A percentile compares a stretch with the other conserved stretches of the same genome.
These are phyloP conservation scores for Flaveria floridana DNA, from an alignment of 140 eudicot genomes.

Conservation along the genomic window DNA sequence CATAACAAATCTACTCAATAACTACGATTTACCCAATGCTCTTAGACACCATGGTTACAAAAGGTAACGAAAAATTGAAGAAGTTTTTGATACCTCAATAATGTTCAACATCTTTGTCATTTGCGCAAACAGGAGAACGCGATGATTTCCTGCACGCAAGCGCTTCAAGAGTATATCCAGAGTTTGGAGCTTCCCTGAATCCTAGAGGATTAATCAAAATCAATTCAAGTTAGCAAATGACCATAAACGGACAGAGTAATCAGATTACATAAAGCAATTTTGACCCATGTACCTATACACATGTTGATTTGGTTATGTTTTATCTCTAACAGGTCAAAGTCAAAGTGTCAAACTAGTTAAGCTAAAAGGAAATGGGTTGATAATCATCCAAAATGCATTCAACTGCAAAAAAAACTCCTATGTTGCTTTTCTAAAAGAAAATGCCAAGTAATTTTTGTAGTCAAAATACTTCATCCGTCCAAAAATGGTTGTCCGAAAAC, in stretches of 20 bases:
- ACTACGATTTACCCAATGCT: neutral
- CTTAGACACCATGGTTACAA: conserved; percentile 1
- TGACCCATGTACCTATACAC: neutral
- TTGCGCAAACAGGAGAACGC: conserved; percentile 97
- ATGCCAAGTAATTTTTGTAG: neutral
- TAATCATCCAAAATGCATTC: conserved; percentile 4
- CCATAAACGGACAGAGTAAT: conserved; percentile 19
- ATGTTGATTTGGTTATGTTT: neutral
- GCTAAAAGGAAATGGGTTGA: neutral
- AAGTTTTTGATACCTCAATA: conserved; percentile 64
- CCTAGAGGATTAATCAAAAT: conserved; percentile 44
- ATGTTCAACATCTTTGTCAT: conserved; percentile 98
- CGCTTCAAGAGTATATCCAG: conserved; percentile 91
- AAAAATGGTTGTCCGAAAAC: neutral
- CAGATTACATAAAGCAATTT: neutral
- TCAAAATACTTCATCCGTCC: neutral
- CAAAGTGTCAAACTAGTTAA: neutral
- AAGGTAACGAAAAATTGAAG: neutral
- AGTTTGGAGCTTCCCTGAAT: conserved; percentile 98
- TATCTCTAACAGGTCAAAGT: neutral
- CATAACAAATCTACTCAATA: neutral
- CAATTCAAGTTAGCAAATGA: conserved; percentile 26
- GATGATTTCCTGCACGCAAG: conserved; percentile 89
- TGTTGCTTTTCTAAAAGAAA: neutral
- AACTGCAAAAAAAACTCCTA: neutral